Evolutionary conservation across 192 early-diverging fungal species (phyloP).

Genomic region (Entomortierella parvispora): DNA sequence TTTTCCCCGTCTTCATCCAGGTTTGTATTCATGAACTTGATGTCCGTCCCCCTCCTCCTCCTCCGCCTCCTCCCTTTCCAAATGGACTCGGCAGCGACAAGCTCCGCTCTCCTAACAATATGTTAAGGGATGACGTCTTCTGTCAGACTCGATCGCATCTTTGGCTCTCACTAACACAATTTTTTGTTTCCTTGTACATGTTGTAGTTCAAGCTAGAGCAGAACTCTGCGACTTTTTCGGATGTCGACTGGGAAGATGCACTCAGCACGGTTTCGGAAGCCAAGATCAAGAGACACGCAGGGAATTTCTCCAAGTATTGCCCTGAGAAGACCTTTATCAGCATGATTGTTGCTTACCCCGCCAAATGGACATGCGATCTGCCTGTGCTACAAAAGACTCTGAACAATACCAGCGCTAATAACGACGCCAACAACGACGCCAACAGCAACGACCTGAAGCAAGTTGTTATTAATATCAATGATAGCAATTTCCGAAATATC

Average conservation of each 20-base stretch:
- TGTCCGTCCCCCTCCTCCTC: too few species aligned
- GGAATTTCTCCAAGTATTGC: constrained; percentile 1
- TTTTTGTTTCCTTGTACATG: too few species aligned
- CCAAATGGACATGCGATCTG: constrained; percentile 10
- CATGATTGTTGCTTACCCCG: constrained; percentile 31
- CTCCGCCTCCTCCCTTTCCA: too few species aligned
- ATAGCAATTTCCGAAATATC: constrained; percentile 14
- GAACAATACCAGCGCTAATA: neutral
- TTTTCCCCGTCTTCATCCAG: constrained; percentile 21
- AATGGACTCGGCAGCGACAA: too few species aligned
- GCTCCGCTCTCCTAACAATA: too few species aligned
- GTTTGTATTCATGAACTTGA: too few species aligned
- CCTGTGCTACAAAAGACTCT: neutral
- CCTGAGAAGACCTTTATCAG: constrained; percentile 17
- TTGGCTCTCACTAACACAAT: too few species aligned
- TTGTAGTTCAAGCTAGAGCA: too few species aligned
- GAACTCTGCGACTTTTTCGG: too few species aligned
- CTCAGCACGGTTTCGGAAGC: constrained; percentile 10
- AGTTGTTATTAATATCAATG: constrained; percentile 3
- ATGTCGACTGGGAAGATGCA: neutral
- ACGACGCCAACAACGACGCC: neutral
- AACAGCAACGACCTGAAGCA: neutral
- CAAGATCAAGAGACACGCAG: neutral
- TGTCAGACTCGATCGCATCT: too few species aligned
- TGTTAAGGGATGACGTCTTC: too few species aligned